phyloP scores from a whole-genome alignment of 177 flowering plant genomes.

The Vitis hybrid region DNA sequence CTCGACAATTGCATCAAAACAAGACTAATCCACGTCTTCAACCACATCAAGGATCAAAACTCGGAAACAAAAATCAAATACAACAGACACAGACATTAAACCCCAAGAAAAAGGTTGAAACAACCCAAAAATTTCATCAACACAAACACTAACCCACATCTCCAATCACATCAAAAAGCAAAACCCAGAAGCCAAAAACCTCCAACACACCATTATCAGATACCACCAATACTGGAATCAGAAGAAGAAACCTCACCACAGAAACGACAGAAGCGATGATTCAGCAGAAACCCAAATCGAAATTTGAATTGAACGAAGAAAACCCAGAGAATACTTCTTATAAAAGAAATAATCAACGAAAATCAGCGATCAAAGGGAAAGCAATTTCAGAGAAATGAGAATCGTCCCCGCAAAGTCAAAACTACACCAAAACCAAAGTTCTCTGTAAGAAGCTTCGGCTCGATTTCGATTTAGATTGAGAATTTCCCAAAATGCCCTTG shows the following conservation, averaged over 20 bases:
- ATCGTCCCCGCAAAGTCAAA: not conserved
- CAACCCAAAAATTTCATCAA: not conserved
- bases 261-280: not conserved
- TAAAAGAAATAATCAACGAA: not conserved
- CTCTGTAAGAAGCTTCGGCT: conserved; percentile 4
- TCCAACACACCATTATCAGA: no score
- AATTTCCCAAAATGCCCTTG: not conserved
- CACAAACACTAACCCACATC: not conserved
- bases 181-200: not conserved
- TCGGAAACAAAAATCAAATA: not conserved
- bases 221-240: no score
- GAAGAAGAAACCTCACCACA: no score
- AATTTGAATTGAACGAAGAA: not conserved
- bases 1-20: not conserved
- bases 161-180: not conserved
- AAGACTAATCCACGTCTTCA: not conserved
- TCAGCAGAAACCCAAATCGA: not conserved
- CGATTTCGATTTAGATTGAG: not conserved
- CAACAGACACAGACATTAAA: not conserved
- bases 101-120: not conserved
- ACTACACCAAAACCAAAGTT: not conserved
- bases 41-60: conserved; percentile 5
- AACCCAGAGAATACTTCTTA: not conserved
- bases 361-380: not conserved
- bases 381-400: not conserved